phyloP scores from a whole-genome alignment of 2,329 filamentous ascomycete species.

The Paecilomyces formosus region DNA sequence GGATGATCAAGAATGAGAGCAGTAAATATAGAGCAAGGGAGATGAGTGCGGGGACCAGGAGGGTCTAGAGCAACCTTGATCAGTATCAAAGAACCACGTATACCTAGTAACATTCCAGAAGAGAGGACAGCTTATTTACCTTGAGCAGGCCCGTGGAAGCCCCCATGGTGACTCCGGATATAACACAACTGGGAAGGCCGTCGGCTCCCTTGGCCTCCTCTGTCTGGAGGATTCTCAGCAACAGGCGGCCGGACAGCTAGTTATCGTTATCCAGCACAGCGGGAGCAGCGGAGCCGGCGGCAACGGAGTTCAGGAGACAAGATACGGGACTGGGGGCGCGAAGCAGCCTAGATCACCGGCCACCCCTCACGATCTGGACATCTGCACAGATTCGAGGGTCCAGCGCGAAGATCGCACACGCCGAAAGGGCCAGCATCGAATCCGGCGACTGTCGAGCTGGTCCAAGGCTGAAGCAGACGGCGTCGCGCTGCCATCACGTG shows the following conservation, averaged over 20 bases:
- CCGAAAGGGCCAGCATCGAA: neutral
- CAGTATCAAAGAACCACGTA: constrained; percentile 8
- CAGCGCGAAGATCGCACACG: neutral
- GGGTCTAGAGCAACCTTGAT: constrained; percentile 43
- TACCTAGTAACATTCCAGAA: constrained; percentile 7
- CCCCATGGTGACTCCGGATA: neutral
- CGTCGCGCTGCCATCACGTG: neutral
- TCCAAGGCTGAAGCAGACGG: neutral
- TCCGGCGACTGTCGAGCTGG: neutral
- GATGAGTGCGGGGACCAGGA: constrained; percentile 63
- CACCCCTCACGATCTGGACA: neutral
- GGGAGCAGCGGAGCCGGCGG: neutral
- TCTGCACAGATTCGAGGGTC: neutral
- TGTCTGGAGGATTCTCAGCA: neutral
- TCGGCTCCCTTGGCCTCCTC: neutral
- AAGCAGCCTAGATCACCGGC: neutral
- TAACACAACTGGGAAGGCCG: neutral
- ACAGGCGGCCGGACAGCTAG: neutral
- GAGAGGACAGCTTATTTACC: neutral
- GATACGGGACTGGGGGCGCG: neutral
- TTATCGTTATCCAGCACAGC: neutral
- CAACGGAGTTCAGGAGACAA: neutral
- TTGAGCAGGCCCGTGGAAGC: neutral
- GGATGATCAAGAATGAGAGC: constrained; percentile 58
- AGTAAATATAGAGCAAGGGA: constrained; percentile 62